Evolutionary conservation across 306 rosid genomes (phyloP).

Genomic region (Chamaecrista fasciculata): DNA sequence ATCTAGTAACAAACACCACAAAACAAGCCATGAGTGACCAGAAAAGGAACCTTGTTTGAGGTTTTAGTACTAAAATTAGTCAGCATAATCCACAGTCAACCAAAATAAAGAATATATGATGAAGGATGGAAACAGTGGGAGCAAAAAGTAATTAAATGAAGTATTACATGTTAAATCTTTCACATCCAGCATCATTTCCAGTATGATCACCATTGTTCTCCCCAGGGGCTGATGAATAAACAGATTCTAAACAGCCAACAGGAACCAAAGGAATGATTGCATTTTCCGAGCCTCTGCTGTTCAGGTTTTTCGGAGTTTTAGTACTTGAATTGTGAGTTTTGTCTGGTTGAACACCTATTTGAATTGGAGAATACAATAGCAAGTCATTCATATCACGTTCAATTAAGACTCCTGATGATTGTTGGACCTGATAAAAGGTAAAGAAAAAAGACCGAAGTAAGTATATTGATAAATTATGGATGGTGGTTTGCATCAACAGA

Average conservation of each 20-base stretch:
- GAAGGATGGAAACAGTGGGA: not conserved
- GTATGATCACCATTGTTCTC: slow-evolving; percentile 44
- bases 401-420: slow-evolving; percentile 51
- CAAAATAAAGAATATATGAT: not conserved
- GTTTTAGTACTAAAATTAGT: not conserved
- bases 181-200: slow-evolving; percentile 45
- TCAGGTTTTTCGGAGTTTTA: slow-evolving; percentile 43
- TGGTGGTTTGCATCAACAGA: not conserved
- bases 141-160: slow-evolving; percentile 16
- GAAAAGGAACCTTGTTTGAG: not conserved
- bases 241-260: slow-evolving; percentile 40
- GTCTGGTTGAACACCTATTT: slow-evolving; percentile 46
- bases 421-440: slow-evolving; percentile 46
- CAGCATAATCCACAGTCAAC: slow-evolving; percentile 9
- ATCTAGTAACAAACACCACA: slow-evolving; percentile 45
- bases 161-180: slow-evolving; percentile 65
- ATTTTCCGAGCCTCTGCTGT: slow-evolving; percentile 31
- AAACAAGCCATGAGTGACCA: not conserved
- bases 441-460: slow-evolving; percentile 10
- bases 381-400: slow-evolving; percentile 67
- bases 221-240: slow-evolving; percentile 40
- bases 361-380: slow-evolving; percentile 51
- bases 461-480: slow-evolving; percentile 2
- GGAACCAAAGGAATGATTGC: slow-evolving; percentile 39
- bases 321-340: slow-evolving; percentile 33